These are phyloP conservation scores for Cornus florida DNA, from an alignment of 148 eudicot species.

Conservation along the genomic window DNA sequence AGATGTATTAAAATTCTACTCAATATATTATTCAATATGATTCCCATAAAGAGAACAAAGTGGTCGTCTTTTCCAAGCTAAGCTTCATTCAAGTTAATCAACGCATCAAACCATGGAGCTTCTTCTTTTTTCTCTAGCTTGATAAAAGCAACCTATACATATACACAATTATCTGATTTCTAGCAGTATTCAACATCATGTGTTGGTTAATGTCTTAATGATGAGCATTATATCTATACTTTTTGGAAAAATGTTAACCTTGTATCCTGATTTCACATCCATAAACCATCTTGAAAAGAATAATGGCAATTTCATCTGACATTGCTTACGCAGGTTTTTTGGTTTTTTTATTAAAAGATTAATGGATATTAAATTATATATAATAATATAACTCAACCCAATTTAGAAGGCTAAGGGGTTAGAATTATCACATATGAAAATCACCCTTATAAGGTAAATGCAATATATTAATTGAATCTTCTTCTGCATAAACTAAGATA, in stretches of 20 bases:
- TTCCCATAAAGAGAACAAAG: too few relatives aligned
- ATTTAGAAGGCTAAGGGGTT: too few relatives aligned
- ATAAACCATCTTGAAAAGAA: not conserved
- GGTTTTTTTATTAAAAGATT: too few relatives aligned
- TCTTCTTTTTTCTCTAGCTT: not conserved
- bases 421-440: not conserved
- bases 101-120: not conserved
- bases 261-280: not conserved
- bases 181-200: too few relatives aligned
- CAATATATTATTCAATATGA: too few relatives aligned
- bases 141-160: not conserved
- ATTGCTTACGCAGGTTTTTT: not conserved
- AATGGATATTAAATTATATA: too few relatives aligned
- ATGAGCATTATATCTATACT: not conserved
- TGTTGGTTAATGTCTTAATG: too few relatives aligned
- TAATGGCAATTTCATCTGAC: not conserved
- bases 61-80: too few relatives aligned
- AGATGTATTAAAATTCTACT: too few relatives aligned
- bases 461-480: not conserved
- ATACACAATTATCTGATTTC: too few relatives aligned
- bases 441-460: not conserved
- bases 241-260: not conserved
- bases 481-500: not conserved
- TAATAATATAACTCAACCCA: too few relatives aligned
- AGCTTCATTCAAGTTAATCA: too few relatives aligned